Evolutionary conservation across 2,329 filamentous ascomycete species (phyloP), one percentile per base, ranked within the genome.

Genomic region (Knufia petricola): DNA sequence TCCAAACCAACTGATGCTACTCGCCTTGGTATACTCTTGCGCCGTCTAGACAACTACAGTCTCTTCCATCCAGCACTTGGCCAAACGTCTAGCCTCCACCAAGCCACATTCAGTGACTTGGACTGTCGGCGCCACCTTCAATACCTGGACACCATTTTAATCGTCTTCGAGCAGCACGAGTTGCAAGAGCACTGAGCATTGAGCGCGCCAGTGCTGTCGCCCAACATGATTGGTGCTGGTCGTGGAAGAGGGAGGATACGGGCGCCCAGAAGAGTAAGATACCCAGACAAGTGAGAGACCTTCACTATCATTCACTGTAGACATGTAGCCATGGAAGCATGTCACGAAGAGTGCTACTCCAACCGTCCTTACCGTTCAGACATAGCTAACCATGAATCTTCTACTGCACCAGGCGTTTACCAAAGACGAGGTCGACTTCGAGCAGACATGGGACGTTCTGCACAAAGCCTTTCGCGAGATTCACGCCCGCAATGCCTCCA

Each of bases 401-500:
- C 39, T 12, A 13, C 12, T 37, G 9, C 4, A 1, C 30, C 59
- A 84, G 80, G 76, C 77, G 50, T 64, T 81, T 19, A 60, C 63
- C 2, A 75, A 71, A 52, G 80, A 83, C 55, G 73, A 76, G 8
- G 75, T 84, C 58, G 87, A 94, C 56, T 95, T 95, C 62, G 85
- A 95, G n/a, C 73, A 78, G 2, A 85, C 82, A 58, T 98, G 92
- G 92, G 72, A 74, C 12, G 79, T 81, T 38, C 78, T 98, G 6
- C 75, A 81, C 39, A 76, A 81, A 41, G 88, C 90, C 3, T 78
- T 98, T 46, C 75, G 73, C 49, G 86, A 95, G 62, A 96, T 98
- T 44, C 89, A 96, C 69, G 85, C 81, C 50, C 89, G 94, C 64
- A 92, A 94, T 64, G 88, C 88, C 52, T 94, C 88, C 8, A 76